Base-by-base conservation (phyloP, 1,139 yeast species). In the Saccharomyces hybrid region DNA sequence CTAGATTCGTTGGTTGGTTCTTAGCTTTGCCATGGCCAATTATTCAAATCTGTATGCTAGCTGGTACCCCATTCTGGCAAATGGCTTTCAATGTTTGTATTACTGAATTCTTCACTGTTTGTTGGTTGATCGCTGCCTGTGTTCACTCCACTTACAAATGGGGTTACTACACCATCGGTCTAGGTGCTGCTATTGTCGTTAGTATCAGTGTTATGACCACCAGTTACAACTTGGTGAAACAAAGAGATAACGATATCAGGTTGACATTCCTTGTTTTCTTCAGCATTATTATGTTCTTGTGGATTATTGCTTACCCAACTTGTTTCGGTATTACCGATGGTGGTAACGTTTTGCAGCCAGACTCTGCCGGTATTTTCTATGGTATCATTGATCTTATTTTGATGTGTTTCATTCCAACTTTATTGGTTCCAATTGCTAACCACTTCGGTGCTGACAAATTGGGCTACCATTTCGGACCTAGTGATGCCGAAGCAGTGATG, bases 1-100 rank as follows among this genome's bases (percentile, higher is more conserved):
- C 80, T 28, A 79, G 83, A 67, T 84, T 75, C 64, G 75, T 85
- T 62, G 89, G 85, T 53, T 85, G 85, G 84, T 83, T 84, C 70
- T 71, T 83, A 64, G 74, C 82, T 34, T 79, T 79, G 73, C 86
- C 87, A 55, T 74, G 79, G 61, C 74, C 76, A 46, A 68, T 82
- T 56, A 64, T 77, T 52, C 75, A 78, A 52, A 72, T 79, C 53
- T 80, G 78, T 53, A 69, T 79, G 51, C 67, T 80, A 34, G 75
- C 79, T 51, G 74, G 73, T 59, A 70, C 79, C 47, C 63, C 72
- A 27, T 61, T 71, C 62, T 67, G 73, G 56, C 71, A 73, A 50
- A 69, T 71, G 55, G 64, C 72, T 42, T 71, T 72, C 64, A 71
- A 76, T 49, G 65, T 79, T 48, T 70, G 79, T 54, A 66, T 77